Base-by-base conservation (phyloP, 306 rosid genomes). In the Fagus sylvatica region DNA sequence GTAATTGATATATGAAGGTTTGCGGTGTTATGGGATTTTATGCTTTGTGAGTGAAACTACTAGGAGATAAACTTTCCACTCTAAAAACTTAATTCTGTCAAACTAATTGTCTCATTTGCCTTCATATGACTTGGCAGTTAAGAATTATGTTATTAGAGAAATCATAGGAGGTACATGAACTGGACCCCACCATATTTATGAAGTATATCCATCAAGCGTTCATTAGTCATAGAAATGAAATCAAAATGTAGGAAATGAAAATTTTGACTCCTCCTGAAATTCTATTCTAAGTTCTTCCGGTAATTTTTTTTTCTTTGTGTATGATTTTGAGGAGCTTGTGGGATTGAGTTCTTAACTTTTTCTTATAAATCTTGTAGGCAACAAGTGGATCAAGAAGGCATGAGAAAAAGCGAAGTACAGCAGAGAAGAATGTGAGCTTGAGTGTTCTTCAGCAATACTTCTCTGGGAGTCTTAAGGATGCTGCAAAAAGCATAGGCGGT, bases 381-480 rank as follows among this genome's bases (percentile, higher is more conserved):
- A 73, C 40, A 49, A 79, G 74, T 74, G 89, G 88, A 83, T 34
- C 85, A 53, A 81, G 82, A 80, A 82, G 84, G 79, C 91, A 78
- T 73, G 86, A 86, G 84, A 91, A 88, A 83, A 91, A 81, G 70
- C 84, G 83, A 70, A 87, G 84, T 81, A 80, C 93, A 15, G 73
- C 86, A 43, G 92, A 91, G 86, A 93, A 87, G 88, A 91, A 77
- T 74, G 92, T 93, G 86, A 91, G 97, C 87, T 87, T 91, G 85
- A 85, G 85, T 66, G 94, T 94, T 73, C 96, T 94, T 67, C 97
- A 89, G 72, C 98, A 86, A 73, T 84, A 94, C 83, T 94, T 94
- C 80, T 91, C 97, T 76, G 97, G 98, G 66, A 91, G 96, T 79
- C 91, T 94, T 67, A 94, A 90, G 96, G 96, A 94, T 78, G 98